phyloP scores from a whole-genome alignment of 2,329 filamentous ascomycete genomes.

The Microthyrium microscopicum region DNA sequence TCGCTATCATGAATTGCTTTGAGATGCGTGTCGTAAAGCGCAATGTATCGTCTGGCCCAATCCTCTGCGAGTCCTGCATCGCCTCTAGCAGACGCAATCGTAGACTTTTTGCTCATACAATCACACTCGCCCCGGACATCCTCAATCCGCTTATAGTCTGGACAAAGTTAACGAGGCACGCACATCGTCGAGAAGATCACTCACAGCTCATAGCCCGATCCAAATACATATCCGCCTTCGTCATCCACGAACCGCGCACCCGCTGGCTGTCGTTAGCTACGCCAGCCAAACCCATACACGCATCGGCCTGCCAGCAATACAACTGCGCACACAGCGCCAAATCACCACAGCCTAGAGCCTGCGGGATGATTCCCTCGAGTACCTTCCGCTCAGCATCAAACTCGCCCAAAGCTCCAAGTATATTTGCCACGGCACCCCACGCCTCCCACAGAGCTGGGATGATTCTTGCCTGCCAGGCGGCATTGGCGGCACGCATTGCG shows the following conservation, averaged over 20 bases:
- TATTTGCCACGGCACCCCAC: slow-evolving; percentile 46
- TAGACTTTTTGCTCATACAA: slow-evolving; percentile 67
- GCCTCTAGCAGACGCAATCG: slow-evolving; percentile 53
- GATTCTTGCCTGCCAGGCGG: slow-evolving; percentile 53
- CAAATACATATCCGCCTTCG: slow-evolving; percentile 13
- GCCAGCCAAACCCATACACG: slow-evolving; percentile 62
- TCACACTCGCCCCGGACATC: slow-evolving; percentile 57
- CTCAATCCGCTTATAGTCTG: slow-evolving; percentile 48
- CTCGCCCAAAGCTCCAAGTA: slow-evolving; percentile 54
- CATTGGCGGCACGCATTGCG: slow-evolving; percentile 55
- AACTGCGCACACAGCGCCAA: slow-evolving; percentile 44
- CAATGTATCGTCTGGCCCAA: slow-evolving; percentile 16
- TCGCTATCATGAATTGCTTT: neutral
- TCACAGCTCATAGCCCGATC: slow-evolving; percentile 13
- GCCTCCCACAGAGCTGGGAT: slow-evolving; percentile 59
- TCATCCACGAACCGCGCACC: slow-evolving; percentile 14
- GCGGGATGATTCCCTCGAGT: slow-evolving; percentile 53
- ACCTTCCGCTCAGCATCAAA: slow-evolving; percentile 50
- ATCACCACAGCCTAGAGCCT: slow-evolving; percentile 53
- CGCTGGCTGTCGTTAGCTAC: slow-evolving; percentile 14
- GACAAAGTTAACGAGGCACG: slow-evolving; percentile 4
- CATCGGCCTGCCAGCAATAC: slow-evolving; percentile 58
- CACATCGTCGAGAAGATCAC: slow-evolving; percentile 9
- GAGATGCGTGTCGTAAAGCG: slow-evolving; percentile 6
- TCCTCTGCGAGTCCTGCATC: slow-evolving; percentile 24